Percentiles rank a stretch among this genome's conserved stretches.
Conservation (phyloP, 2,329 filamentous ascomycete species). For the Tetracladium maxilliforme region DNA sequence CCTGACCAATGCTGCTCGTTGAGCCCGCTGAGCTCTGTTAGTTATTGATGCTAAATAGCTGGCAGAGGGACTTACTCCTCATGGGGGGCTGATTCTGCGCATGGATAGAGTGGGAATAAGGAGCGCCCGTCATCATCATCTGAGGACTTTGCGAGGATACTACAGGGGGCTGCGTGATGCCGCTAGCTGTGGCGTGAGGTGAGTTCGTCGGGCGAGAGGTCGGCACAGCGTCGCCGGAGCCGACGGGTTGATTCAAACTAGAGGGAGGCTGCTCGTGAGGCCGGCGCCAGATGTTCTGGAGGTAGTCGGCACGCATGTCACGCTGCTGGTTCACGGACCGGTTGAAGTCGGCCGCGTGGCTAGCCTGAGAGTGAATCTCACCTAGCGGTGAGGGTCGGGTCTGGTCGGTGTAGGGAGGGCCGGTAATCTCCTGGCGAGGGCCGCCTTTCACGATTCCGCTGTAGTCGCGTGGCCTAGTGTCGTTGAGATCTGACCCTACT, state of each 20-base stretch:
- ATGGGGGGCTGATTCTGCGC: too few species aligned
- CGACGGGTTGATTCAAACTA: constrained; percentile 18
- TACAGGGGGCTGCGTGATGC: constrained; percentile 39
- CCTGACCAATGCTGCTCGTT: too few species aligned
- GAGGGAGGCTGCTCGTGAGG: constrained; percentile 62
- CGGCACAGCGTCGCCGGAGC: constrained; percentile 28
- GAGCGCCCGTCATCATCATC: constrained; percentile 55
- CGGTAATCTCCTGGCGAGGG: constrained; percentile 82
- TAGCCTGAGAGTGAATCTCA: constrained; percentile 75
- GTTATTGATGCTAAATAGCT: too few species aligned
- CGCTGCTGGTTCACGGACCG: constrained; percentile 70
- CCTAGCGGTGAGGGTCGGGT: constrained; percentile 60
- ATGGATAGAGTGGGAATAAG: too few species aligned
- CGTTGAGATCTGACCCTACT: constrained; percentile 61
- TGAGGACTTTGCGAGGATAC: constrained; percentile 49
- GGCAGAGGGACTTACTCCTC: too few species aligned
- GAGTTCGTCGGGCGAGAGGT: constrained; percentile 40
- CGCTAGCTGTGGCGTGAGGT: constrained; percentile 38
- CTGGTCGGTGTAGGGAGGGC: constrained; percentile 76
- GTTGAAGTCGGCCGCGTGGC: constrained; percentile 84
- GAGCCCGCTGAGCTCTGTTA: too few species aligned
- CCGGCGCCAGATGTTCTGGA: constrained; percentile 69
- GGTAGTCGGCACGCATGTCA: constrained; percentile 62
- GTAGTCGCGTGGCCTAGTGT: constrained; percentile 67
- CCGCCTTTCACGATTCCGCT: constrained; percentile 67